A percentile compares a stretch with the other conserved stretches of the same genome.
Evolutionary conservation across 495 filamentous ascomycete genomes (phyloP).

Genomic region (Lepraria neglecta): DNA sequence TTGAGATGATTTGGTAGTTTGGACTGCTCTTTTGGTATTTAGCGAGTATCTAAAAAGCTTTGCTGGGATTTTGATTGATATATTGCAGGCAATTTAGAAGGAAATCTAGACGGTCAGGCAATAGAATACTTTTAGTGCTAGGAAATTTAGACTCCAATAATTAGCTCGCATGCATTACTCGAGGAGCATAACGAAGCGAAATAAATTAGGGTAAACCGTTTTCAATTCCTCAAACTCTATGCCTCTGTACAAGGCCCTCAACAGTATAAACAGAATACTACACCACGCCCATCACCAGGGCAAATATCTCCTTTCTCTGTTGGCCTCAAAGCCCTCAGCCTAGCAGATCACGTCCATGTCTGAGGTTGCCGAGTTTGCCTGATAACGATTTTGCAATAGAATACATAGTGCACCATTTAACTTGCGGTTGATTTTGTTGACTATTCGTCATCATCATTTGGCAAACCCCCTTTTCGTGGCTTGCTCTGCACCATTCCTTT

Average conservation of each 20-base stretch:
- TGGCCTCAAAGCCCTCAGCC: background rate
- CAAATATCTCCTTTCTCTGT: background rate
- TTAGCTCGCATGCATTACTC: no score
- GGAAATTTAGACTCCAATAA: no score
- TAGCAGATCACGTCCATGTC: background rate
- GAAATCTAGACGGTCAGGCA: no score
- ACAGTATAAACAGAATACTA: conserved; percentile 5
- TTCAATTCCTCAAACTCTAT: conserved; percentile 1
- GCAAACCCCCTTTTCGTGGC: conserved; percentile 29
- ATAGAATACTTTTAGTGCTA: no score
- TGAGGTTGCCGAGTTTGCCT: background rate
- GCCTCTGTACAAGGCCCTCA: conserved; percentile 12
- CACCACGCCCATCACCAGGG: background rate
- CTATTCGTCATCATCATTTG: conserved; percentile 27
- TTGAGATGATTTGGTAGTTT: no score
- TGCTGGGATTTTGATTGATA: no score
- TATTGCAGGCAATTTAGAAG: no score
- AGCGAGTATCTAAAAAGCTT: no score
- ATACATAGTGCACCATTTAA: conserved; percentile 9
- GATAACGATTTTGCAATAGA: conserved; percentile 11
- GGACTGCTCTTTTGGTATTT: no score
- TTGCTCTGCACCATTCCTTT: conserved; percentile 75
- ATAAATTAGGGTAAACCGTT: background rate
- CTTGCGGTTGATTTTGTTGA: background rate
- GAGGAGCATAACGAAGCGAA: no score